Percentiles rank a stretch among this genome's conserved stretches.
Evolutionary conservation across 116 monocot species (phyloP).

Genomic region (Dioscorea cayenensis): DNA sequence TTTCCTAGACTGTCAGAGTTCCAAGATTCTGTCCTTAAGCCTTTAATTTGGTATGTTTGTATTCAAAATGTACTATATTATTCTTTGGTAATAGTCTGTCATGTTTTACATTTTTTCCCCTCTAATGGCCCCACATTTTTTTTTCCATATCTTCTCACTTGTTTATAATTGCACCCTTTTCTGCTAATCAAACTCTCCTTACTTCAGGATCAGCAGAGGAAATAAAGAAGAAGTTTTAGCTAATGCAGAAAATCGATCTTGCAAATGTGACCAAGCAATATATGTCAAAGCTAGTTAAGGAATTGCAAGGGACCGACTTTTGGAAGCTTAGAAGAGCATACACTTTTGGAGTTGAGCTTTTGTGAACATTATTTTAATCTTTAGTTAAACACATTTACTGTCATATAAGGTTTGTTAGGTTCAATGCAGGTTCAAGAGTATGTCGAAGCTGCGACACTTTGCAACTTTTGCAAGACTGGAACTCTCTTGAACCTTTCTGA

Average conservation of each 20-base stretch:
- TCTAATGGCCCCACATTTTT: too few relatives aligned
- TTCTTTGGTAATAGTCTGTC: background rate
- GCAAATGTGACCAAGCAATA: slow-evolving; percentile 59
- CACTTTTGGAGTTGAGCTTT: slow-evolving; percentile 63
- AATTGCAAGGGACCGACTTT: slow-evolving; percentile 85
- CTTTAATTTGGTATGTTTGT: background rate
- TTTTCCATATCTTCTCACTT: too few relatives aligned
- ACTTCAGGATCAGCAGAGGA: slow-evolving; percentile 57
- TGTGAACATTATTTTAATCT: background rate
- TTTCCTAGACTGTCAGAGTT: too few relatives aligned
- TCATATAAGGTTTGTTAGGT: too few relatives aligned
- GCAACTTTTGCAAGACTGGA: slow-evolving; percentile 80
- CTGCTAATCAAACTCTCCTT: slow-evolving; percentile 4
- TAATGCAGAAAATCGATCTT: slow-evolving; percentile 89
- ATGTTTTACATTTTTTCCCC: too few relatives aligned
- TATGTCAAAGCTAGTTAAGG: slow-evolving; percentile 80
- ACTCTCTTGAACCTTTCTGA: slow-evolving; percentile 70
- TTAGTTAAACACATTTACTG: background rate
- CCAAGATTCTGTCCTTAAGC: background rate
- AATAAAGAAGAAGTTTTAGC: slow-evolving; percentile 83
- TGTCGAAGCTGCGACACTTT: slow-evolving; percentile 92
- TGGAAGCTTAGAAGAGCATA: slow-evolving; percentile 97
- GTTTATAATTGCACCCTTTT: slow-evolving; percentile 3
- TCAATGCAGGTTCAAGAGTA: slow-evolving; percentile 82
- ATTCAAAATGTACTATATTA: background rate